A percentile compares a stretch with the other conserved stretches of the same genome.
Evolutionary conservation across 2,329 filamentous ascomycete species (phyloP).

Genomic region (Dactylella cylindrospora): DNA sequence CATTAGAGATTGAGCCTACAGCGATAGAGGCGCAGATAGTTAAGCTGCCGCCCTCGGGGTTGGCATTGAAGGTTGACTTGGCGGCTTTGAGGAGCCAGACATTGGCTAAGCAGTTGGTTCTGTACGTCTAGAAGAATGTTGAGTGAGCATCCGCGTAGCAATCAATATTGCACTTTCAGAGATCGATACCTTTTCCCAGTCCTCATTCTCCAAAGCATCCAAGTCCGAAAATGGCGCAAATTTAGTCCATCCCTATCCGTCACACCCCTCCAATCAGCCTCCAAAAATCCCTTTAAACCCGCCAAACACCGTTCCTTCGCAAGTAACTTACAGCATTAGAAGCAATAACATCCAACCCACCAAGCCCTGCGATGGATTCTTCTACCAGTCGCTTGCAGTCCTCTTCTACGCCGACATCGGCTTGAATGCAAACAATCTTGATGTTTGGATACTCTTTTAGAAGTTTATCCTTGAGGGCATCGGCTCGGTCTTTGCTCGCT

Average conservation of each 20-base stretch:
- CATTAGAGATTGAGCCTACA: slow-evolving; percentile 31
- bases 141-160: too few species aligned
- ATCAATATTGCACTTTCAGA: neutral
- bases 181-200: slow-evolving; percentile 62
- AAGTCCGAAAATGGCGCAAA: slow-evolving; percentile 62
- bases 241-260: slow-evolving; percentile 62
- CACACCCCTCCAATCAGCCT: neutral
- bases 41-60: slow-evolving; percentile 65
- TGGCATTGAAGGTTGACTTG: slow-evolving; percentile 61
- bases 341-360: slow-evolving; percentile 73
- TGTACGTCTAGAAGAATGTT: slow-evolving; percentile 22
- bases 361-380: slow-evolving; percentile 63
- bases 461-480: slow-evolving; percentile 61
- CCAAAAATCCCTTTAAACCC: neutral
- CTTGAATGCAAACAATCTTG: slow-evolving; percentile 62
- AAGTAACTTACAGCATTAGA: slow-evolving; percentile 65
- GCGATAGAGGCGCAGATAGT: slow-evolving; percentile 66
- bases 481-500: slow-evolving; percentile 63
- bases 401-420: slow-evolving; percentile 64
- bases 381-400: slow-evolving; percentile 64
- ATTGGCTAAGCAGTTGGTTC: slow-evolving; percentile 62
- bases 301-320: neutral
- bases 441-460: slow-evolving; percentile 56
- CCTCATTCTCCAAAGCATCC: slow-evolving; percentile 61
- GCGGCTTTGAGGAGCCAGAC: slow-evolving; percentile 61